Percentiles rank a stretch among this genome's conserved stretches.
These are phyloP conservation scores for Puccinia horiana DNA, from an alignment of 1,284 basidiomycete genomes.

Conservation along the genomic window DNA sequence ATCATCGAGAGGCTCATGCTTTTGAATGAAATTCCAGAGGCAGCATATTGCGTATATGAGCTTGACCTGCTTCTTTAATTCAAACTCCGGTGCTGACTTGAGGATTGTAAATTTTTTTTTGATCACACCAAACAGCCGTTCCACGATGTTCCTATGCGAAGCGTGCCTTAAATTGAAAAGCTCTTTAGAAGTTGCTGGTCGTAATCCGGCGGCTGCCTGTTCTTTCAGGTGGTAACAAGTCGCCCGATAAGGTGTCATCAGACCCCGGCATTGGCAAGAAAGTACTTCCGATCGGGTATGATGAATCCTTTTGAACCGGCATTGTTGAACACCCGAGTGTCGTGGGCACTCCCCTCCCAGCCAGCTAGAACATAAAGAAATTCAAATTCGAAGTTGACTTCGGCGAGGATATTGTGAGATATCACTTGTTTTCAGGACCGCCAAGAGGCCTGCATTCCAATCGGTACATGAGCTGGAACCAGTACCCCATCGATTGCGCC, in stretches of 20 bases:
- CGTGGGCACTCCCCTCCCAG: neutral
- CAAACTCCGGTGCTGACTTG: neutral
- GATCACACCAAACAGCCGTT: neutral
- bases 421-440: too few relatives aligned
- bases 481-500: neutral
- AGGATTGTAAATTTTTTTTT: constrained; percentile 6
- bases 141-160: neutral
- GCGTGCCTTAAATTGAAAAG: neutral
- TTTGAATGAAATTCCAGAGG: too few relatives aligned
- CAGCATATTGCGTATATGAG: neutral
- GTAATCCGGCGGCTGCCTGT: constrained; percentile 53
- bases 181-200: neutral
- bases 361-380: neutral
- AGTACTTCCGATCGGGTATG: neutral
- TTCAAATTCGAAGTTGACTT: neutral
- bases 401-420: neutral
- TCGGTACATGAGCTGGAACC: neutral
- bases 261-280: neutral
- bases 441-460: neutral
- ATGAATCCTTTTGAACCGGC: neutral
- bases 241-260: constrained; percentile 57
- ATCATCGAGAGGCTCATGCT: too few relatives aligned
- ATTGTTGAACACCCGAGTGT: neutral
- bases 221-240: constrained; percentile 59
- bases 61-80: neutral